Conservation (phyloP, 495 filamentous ascomycete genomes). For the Glarea lozoyensis region DNA sequence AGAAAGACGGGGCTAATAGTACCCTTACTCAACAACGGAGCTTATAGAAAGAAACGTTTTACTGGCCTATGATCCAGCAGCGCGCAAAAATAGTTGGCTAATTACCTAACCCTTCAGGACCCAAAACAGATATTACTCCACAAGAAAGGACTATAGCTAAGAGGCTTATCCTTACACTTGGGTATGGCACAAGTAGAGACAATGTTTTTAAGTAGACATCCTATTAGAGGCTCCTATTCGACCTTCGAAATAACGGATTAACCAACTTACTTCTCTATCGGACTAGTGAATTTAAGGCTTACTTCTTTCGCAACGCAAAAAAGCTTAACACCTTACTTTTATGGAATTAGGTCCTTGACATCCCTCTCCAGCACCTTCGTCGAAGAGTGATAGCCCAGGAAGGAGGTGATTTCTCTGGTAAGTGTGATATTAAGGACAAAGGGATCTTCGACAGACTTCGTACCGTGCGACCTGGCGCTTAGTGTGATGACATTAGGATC, state of each 20-base stretch:
- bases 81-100: slow-evolving; percentile 9
- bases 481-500: background rate
- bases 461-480: background rate
- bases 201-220: slow-evolving; percentile 10
- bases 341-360: slow-evolving; percentile 9
- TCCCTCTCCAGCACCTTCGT: slow-evolving; percentile 10
- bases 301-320: slow-evolving; percentile 11
- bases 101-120: slow-evolving; percentile 3
- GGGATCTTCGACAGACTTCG: slow-evolving; percentile 4
- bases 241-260: slow-evolving; percentile 4
- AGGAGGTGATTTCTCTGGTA: slow-evolving; percentile 7
- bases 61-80: slow-evolving; percentile 15
- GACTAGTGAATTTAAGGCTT: slow-evolving; percentile 8
- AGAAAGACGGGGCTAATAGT: slow-evolving; percentile 14
- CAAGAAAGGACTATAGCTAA: slow-evolving; percentile 4
- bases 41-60: slow-evolving; percentile 13
- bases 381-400: slow-evolving; percentile 10
- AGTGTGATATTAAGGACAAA: slow-evolving; percentile 6
- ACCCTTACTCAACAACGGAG: slow-evolving; percentile 7
- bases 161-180: slow-evolving; percentile 5
- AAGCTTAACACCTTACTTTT: slow-evolving; percentile 11
- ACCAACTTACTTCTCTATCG: slow-evolving; percentile 5
- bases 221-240: slow-evolving; percentile 7
- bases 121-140: slow-evolving; percentile 9
- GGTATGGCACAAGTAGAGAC: slow-evolving; percentile 1